Evolutionary conservation across 345 rosid genomes (phyloP), one percentile per base, ranked within the genome.

Genomic region (Camelina hispida): DNA sequence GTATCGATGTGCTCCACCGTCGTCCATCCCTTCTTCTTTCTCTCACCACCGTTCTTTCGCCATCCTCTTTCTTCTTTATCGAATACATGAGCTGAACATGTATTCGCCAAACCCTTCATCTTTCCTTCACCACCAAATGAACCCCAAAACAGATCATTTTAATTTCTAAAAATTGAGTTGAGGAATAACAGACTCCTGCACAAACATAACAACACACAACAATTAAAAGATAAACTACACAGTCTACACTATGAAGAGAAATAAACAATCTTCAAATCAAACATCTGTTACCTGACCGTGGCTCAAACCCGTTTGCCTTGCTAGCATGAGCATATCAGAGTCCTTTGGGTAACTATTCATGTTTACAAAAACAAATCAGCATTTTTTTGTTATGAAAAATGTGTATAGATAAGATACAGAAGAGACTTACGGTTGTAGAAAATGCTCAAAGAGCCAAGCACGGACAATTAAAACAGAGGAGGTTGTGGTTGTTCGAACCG

Each of bases 361-460:
- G 9, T 54, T 47, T 43, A 2, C 37, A 68, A 46, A 68, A 4
- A 34, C 2, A 7, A 28, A 22, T 67, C 47, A 60, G 9, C 2
- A 53, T 25, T 14, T 70, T 20, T 20, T 20, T n/a, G n/a, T n/a
- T n/a, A 20, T 4, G 47, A 74, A 47, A 17, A 44, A 30, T 5
- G 5, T 30, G 22, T 0, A 51, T 3, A 17, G 13, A 55, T n/a
- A 52, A 20, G 6, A 43, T 20, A 13, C 38, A 52, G n/a, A 38
- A 66, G 22, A 52, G 22, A 80, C 80, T 85, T 89, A 96, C 99
- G 99, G 99, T 60, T 96, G 96, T 75, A 96, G 99, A 78, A 96
- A 96, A 87, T 96, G 99, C 81, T 96, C 99, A 37, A 93, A 96
- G 55, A 96, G 87, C 99, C 99, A 96, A 66, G 98, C 97, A 20